Conservation (phyloP, 2,329 filamentous ascomycete genomes). For the Alternaria tenuissima region DNA sequence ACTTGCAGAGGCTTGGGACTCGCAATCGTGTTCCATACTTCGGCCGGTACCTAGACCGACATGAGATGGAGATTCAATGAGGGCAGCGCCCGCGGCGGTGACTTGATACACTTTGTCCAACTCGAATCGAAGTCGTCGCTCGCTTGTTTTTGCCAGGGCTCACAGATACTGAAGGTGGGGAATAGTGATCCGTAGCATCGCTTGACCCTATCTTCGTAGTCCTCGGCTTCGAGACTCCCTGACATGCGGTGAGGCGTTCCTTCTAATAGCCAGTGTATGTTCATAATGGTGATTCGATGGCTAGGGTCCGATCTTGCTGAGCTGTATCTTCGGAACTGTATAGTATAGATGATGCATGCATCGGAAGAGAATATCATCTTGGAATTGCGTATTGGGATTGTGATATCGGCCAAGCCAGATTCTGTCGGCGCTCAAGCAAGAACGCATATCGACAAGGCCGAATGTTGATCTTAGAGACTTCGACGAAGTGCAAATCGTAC, state of each 20-base stretch:
- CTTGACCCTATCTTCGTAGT: background rate
- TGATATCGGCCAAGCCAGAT: background rate
- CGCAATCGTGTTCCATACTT: background rate
- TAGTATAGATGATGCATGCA: background rate
- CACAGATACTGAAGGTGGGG: background rate
- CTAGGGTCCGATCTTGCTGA: background rate
- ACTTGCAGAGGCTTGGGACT: background rate
- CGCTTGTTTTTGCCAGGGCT: background rate
- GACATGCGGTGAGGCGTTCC: background rate
- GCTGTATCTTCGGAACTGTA: background rate
- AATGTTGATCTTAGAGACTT: background rate
- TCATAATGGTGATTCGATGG: no score
- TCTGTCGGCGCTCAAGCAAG: background rate
- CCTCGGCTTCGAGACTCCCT: background rate
- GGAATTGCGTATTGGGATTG: background rate
- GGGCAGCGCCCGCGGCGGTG: background rate
- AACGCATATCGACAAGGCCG: background rate
- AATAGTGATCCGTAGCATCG: background rate
- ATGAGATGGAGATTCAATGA: background rate
- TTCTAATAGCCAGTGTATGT: background rate
- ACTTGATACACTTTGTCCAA: background rate
- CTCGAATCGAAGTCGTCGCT: background rate
- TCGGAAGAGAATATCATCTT: no score
- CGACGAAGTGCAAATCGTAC: background rate
- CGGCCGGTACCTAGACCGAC: background rate